Evolutionary conservation across 2,329 filamentous ascomycete species (phyloP).

Genomic region (Colletotrichum liriopes): DNA sequence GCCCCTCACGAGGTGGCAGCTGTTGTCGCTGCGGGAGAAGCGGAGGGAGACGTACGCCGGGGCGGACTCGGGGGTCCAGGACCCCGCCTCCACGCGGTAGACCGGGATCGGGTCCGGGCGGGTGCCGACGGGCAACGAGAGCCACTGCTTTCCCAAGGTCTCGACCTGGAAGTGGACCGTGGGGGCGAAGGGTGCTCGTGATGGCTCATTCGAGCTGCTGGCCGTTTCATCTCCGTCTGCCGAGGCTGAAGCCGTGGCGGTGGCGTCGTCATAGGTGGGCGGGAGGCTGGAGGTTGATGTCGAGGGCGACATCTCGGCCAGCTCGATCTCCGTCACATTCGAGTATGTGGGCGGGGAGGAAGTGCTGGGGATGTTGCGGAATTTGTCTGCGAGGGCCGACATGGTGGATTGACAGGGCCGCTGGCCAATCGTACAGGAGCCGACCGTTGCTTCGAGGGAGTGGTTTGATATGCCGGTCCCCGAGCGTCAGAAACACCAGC

Average conservation of each 20-base stretch:
- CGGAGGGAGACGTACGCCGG: conserved; percentile 67
- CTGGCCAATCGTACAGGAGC: neutral
- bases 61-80: conserved; percentile 29
- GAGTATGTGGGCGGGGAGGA: conserved; percentile 12
- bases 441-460: neutral
- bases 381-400: conserved; percentile 6
- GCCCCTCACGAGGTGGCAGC: conserved; percentile 63
- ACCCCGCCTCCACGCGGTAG: conserved; percentile 55
- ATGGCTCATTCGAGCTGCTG: neutral
- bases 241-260: conserved; percentile 37
- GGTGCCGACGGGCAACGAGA: conserved; percentile 59
- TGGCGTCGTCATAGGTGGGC: conserved; percentile 50
- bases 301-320: neutral
- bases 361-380: neutral
- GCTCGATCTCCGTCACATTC: conserved; percentile 18
- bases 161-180: conserved; percentile 66
- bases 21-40: conserved; percentile 61
- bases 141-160: conserved; percentile 58
- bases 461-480: neutral
- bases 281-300: conserved; percentile 38
- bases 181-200: conserved; percentile 55
- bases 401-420: neutral
- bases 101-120: conserved; percentile 59
- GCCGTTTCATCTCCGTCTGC: neutral
- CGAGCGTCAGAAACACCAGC: neutral